phyloP scores from a whole-genome alignment of 495 filamentous ascomycete species.

The Podospora pseudoanserina region DNA sequence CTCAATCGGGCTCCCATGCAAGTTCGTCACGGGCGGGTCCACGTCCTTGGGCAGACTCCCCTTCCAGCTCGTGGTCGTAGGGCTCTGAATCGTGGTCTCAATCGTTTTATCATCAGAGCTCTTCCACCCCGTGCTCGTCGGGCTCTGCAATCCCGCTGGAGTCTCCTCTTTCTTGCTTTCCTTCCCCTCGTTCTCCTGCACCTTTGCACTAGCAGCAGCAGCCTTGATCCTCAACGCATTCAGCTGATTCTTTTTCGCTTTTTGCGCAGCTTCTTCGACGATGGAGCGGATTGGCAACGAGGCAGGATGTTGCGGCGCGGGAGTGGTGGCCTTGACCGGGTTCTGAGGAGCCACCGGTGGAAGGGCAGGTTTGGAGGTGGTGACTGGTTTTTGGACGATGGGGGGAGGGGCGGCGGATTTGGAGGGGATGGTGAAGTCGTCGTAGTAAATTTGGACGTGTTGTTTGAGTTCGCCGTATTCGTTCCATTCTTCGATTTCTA shows the following conservation, averaged over 20 bases:
- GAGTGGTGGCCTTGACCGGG: slow-evolving; percentile 15
- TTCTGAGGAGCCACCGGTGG: slow-evolving; percentile 14
- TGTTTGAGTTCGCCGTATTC: slow-evolving; percentile 94
- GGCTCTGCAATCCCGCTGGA: slow-evolving; percentile 33
- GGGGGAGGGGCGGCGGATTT: slow-evolving; percentile 38
- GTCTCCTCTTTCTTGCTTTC: neutral
- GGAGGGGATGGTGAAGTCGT: slow-evolving; percentile 50
- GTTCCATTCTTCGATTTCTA: slow-evolving; percentile 97
- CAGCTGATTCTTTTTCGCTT: slow-evolving; percentile 51
- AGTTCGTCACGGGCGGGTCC: slow-evolving; percentile 31
- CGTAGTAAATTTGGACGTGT: slow-evolving; percentile 59
- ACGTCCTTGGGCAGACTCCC: slow-evolving; percentile 30
- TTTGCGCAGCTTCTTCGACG: slow-evolving; percentile 66
- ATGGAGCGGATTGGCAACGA: slow-evolving; percentile 57
- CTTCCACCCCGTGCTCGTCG: slow-evolving; percentile 37
- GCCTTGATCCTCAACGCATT: slow-evolving; percentile 38
- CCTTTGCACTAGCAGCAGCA: slow-evolving; percentile 13
- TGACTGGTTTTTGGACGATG: slow-evolving; percentile 29
- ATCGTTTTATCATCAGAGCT: slow-evolving; percentile 6
- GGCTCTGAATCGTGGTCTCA: slow-evolving; percentile 39
- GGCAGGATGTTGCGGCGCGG: slow-evolving; percentile 22
- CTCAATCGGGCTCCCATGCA: slow-evolving; percentile 31
- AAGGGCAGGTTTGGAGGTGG: slow-evolving; percentile 35
- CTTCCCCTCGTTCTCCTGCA: neutral
- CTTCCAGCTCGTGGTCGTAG: slow-evolving; percentile 45